Conservation (phyloP, 306 rosid genomes). For the Prunus campanulata region DNA sequence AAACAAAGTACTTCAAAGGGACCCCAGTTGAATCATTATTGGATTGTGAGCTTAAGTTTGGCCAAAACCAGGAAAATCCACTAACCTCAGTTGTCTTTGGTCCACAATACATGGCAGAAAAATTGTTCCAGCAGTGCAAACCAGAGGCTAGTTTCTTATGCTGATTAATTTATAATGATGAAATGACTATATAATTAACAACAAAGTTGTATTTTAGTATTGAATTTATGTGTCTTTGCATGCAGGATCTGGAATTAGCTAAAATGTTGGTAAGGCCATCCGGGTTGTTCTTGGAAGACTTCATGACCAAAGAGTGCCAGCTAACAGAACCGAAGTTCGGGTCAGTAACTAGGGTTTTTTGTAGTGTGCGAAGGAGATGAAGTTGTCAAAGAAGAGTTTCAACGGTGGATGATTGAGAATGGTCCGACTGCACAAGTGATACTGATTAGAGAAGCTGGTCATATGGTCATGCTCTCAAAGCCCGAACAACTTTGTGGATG, state of each 20-base stretch:
- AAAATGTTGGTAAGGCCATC: conserved; percentile 24
- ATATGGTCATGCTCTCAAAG: conserved; percentile 35
- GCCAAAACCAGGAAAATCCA: conserved; percentile 2
- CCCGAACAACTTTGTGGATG: conserved; percentile 22
- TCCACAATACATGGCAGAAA: conserved; percentile 19
- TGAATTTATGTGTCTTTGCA: background rate
- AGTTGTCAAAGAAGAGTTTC: conserved; percentile 28
- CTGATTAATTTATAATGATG: background rate
- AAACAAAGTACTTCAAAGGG: conserved; percentile 23
- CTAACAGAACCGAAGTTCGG: conserved; percentile 27
- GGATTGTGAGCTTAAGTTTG: conserved; percentile 14
- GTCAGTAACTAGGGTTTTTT: conserved; percentile 12
- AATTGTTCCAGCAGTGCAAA: conserved; percentile 13
- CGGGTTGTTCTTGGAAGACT: conserved; percentile 23
- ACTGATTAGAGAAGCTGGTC: conserved; percentile 13
- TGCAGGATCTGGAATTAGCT: conserved; percentile 36
- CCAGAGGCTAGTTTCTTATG: conserved; percentile 18
- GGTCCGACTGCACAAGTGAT: conserved; percentile 13
- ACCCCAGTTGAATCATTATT: conserved; percentile 17
- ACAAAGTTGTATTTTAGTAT: too few species aligned
- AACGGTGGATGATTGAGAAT: conserved; percentile 28
- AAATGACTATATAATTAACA: background rate
- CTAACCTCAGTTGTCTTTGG: conserved; percentile 23
- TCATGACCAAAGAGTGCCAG: conserved; percentile 2
- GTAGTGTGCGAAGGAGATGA: conserved; percentile 27